These are phyloP conservation scores for Powellomyces hirtus DNA, from an alignment of 192 early-diverging fungal genomes.

Conservation along the genomic window DNA sequence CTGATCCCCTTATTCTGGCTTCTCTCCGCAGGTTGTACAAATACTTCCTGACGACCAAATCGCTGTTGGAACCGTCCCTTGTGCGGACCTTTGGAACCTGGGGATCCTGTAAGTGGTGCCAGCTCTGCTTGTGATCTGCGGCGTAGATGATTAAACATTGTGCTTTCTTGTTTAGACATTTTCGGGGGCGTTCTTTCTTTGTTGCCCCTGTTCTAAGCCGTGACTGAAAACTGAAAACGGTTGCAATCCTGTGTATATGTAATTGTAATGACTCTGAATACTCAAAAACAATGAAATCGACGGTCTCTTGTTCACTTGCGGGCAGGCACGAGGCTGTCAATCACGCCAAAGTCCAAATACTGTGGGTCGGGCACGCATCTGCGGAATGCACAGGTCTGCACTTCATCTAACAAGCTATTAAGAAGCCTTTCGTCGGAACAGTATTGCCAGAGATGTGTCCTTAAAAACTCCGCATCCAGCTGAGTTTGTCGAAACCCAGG, in stretches of 20 bases:
- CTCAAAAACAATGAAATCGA: no score
- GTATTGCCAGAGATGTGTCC: conserved; percentile 19
- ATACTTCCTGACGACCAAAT: neutral
- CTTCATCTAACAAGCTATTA: conserved; percentile 49
- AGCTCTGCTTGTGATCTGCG: neutral
- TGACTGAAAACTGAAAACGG: no score
- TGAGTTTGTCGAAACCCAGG: conserved; percentile 64
- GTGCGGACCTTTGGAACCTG: neutral
- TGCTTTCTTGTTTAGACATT: neutral
- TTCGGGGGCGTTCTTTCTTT: neutral
- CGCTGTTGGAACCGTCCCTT: neutral
- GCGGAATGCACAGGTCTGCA: conserved; percentile 46
- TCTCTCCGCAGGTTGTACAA: neutral
- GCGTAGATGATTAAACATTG: neutral
- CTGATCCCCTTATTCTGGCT: neutral
- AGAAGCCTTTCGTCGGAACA: conserved; percentile 43
- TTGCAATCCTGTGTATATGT: no score
- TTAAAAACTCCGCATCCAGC: conserved; percentile 60
- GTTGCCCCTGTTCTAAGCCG: neutral
- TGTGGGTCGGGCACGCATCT: conserved; percentile 45
- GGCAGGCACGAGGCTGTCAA: neutral
- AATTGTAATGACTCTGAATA: no score
- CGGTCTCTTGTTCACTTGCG: neutral
- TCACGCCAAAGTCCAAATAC: conserved; percentile 32
- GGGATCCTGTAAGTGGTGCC: neutral